Evolutionary conservation across 2,329 filamentous ascomycete genomes (phyloP).

Genomic region (Elsinoe arachidis): DNA sequence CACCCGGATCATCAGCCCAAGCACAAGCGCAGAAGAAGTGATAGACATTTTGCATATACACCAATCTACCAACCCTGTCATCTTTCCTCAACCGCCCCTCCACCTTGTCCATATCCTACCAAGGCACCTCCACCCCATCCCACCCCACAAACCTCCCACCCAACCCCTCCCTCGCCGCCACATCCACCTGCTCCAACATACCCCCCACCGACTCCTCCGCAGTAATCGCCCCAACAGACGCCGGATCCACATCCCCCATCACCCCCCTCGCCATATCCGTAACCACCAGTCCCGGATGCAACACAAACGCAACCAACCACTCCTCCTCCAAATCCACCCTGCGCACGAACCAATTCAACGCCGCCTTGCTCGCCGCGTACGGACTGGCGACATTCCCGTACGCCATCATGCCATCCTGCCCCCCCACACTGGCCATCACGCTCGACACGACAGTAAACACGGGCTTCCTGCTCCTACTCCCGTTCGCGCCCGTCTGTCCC

Average conservation of each 20-base stretch:
- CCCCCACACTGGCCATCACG: not conserved
- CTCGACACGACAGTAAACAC: conserved; percentile 32
- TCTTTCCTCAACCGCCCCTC: too few relatives aligned
- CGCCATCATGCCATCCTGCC: not conserved
- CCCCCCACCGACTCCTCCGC: not conserved
- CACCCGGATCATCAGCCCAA: not conserved
- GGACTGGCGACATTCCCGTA: conserved; percentile 28
- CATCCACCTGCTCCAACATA: not conserved
- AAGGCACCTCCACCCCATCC: not conserved
- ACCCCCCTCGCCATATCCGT: conserved; percentile 20
- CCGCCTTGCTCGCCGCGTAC: conserved; percentile 40
- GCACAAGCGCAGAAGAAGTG: not conserved
- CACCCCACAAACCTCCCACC: not conserved
- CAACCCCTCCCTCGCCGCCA: not conserved
- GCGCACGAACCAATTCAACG: conserved; percentile 30
- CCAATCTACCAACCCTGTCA: not conserved
- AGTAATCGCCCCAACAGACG: not conserved
- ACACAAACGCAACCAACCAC: conserved; percentile 19
- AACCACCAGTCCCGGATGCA: conserved; percentile 23
- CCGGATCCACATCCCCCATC: not conserved
- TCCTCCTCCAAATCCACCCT: conserved; percentile 32
- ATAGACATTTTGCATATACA: not conserved
- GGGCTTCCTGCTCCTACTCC: conserved; percentile 21
- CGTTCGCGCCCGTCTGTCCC: conserved; percentile 21
- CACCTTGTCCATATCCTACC: not conserved